Base-by-base conservation (phyloP, 148 eudicot species). In the Fallopia convolvulus region DNA sequence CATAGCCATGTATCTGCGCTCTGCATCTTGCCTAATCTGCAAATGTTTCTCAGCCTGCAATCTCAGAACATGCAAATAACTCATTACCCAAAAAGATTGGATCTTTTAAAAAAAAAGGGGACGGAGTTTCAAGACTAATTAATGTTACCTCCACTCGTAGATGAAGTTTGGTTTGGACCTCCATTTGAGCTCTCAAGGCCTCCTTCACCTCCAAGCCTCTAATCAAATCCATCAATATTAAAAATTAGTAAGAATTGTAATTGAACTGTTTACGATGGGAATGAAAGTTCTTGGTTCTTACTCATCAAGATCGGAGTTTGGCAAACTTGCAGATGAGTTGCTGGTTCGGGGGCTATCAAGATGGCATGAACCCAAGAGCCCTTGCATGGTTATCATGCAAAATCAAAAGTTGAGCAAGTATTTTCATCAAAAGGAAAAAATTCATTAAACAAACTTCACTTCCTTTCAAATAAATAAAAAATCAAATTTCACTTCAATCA, bases 181-280 rank as follows among this genome's bases (percentile, higher is more conserved):
- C 97, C 97, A 91, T 91, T 72, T 91, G 97, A 58, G 88, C 91
- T 83, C 93, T 88, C 77, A 90, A 82, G n/a, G 97, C 93, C 83
- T 91, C 97, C 87, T 90, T 90, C 53, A 91, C 93, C 83, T 87
- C 91, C 74, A 80, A 88, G 14, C 97, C 90, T 86, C 97, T 91
- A 77, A 12, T 63, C 79, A 76, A 73, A 78, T 47, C 49, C 61
- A 81, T 49, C n/a, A 36, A 8, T 44, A 9, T 44, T 44, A 44
- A 44, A 44, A 44, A 9, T 44, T 44, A 9, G 4, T 0, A 36
- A 14, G 36, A 14, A 1, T 68, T 36, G 9, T 17, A 36, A 68
- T 15, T 32, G 44, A 15, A 15, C 36, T 0, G n/a, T 7, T 33
- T 36, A 5, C 33, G 3, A 68, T 36, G 72, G 3, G 72, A 36